Percentiles rank a stretch among this genome's conserved stretches.
These are phyloP conservation scores for Elsinoe batatas DNA, from an alignment of 2,329 filamentous ascomycete species.

Conservation along the genomic window DNA sequence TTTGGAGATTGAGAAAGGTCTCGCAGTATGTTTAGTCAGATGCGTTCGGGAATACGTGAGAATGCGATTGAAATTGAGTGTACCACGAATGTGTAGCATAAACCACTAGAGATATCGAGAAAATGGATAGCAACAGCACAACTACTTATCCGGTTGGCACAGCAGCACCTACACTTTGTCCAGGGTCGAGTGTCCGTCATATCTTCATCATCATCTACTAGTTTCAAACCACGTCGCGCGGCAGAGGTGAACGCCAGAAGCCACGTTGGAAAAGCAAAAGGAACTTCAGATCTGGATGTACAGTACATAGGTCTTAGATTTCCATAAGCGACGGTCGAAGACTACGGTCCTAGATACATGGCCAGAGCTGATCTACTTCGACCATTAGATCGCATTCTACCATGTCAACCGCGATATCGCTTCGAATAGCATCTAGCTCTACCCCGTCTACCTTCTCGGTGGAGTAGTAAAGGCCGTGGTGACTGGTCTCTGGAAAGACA, in stretches of 20 bases:
- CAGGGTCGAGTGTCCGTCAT: background rate
- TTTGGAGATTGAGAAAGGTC: background rate
- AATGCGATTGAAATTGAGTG: background rate
- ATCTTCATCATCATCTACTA: background rate
- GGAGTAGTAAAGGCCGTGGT: no score
- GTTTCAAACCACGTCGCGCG: background rate
- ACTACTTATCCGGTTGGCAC: background rate
- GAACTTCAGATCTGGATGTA: background rate
- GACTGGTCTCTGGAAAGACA: no score
- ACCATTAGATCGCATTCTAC: no score
- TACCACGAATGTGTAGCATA: no score
- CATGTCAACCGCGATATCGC: no score
- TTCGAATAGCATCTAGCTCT: no score
- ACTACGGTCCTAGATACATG: background rate
- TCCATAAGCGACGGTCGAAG: background rate
- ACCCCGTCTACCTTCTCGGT: no score
- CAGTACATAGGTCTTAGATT: background rate
- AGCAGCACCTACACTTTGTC: background rate
- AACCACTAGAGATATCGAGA: background rate
- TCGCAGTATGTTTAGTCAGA: background rate
- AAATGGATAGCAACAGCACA: background rate
- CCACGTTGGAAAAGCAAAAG: background rate
- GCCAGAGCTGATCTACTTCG: background rate
- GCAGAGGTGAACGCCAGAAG: background rate
- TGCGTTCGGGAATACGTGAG: background rate